Evolutionary conservation across 2,329 filamentous ascomycete genomes (phyloP), one percentile per base, ranked within the genome.

Genomic region (Fusarium mangiferae): DNA sequence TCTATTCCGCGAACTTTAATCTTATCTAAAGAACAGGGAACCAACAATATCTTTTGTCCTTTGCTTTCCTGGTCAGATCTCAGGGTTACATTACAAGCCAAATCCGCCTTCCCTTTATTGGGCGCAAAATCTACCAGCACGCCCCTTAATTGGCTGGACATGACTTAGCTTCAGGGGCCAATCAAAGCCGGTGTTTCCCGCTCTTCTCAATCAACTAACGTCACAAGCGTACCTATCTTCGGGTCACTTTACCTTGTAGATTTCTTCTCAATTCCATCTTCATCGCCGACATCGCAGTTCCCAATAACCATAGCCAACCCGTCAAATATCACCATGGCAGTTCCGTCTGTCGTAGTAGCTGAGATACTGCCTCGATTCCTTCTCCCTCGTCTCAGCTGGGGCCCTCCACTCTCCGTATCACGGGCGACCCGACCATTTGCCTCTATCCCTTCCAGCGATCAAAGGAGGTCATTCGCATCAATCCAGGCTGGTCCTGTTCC

Each of bases 321-420:
- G 20, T 33, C 26, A 42, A 10, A 61, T 65, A 63, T 42, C n/a
- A 54, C 39, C 33, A 82, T 83, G 80, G 78, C 78, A 35, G 70
- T 73, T 33, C 72, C 78, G 14, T 75, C 70, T 45, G 54, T 75
- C 57, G 67, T 75, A 61, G 78, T 83, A 15, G 78, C 80, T 5
- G 85, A 86, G 65, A 80, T 84, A 42, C 77, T 89, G 15, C 88
- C 88, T 24, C 83, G 84, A 36, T 90, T 90, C 69, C 82, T 90
- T 18, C 85, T 90, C 22, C 88, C 88, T 7, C 84, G 85, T 28
- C 81, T 90, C 26, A 90, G 88, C 82, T 90, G 88, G 88, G 76
- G 64, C 72, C 78, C 80, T 74, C 81, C 71, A 66, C 75, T 61
- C 56, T 75, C 76, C 62, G 76, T 72, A 49, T 79, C 75, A 59